Evolutionary conservation across 169 alveolate species (phyloP).

Genomic region (Cryptosporidium ryanae): DNA sequence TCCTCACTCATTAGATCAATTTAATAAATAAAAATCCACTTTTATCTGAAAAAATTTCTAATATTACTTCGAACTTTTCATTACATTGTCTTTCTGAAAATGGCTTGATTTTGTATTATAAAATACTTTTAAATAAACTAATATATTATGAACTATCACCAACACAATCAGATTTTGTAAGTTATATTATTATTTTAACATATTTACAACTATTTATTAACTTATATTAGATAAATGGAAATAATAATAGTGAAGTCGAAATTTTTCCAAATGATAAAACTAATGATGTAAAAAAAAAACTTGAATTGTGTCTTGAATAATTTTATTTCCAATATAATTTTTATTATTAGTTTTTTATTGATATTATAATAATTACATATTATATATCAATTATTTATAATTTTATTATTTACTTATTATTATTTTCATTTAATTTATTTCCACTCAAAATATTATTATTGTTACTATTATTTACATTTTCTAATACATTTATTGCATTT

Average conservation of each 20-base stretch:
- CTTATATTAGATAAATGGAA: not conserved
- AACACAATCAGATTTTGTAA: too few relatives aligned
- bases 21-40: slow-evolving; percentile 12
- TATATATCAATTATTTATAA: not conserved
- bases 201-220: too few relatives aligned
- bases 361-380: not conserved
- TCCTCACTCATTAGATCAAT: not conserved
- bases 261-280: slow-evolving; percentile 17
- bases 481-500: slow-evolving; percentile 24
- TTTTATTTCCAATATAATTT: not conserved
- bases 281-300: not conserved
- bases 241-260: not conserved
- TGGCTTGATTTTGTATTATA: slow-evolving; percentile 8
- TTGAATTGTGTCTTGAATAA: slow-evolving; percentile 25
- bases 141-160: slow-evolving; percentile 22
- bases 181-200: too few relatives aligned
- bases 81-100: slow-evolving; percentile 32
- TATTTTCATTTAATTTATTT: not conserved
- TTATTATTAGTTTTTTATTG: not conserved
- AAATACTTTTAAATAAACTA: slow-evolving; percentile 4
- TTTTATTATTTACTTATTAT: not conserved
- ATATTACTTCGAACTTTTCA: slow-evolving; percentile 16
- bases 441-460: not conserved
- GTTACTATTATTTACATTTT: not conserved
- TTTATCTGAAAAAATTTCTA: slow-evolving; percentile 24